Conservation (phyloP, 2,329 filamentous ascomycete genomes). For the Scortechinia acanthostroma region DNA sequence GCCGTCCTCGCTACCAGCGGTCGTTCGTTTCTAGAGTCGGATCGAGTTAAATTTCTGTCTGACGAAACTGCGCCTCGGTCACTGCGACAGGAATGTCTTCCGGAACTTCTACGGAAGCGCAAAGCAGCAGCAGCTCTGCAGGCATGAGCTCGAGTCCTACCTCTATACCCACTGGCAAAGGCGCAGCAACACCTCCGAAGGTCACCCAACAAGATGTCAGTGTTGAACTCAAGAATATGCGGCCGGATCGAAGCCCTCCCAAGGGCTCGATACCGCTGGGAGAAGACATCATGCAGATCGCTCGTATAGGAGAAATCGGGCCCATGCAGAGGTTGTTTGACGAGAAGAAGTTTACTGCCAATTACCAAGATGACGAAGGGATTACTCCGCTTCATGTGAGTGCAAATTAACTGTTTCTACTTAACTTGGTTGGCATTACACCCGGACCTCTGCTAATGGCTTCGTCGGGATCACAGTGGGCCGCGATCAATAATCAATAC, state of each 20-base stretch:
- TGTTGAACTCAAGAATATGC: constrained; percentile 27
- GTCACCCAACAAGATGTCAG: constrained; percentile 16
- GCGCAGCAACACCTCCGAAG: constrained; percentile 19
- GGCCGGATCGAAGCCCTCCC: constrained; percentile 5
- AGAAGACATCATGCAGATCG: constrained; percentile 91
- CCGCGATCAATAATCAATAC: constrained; percentile 97
- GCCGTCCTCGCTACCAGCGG: no score
- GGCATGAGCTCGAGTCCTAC: constrained; percentile 2
- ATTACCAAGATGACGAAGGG: constrained; percentile 80
- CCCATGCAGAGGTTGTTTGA: constrained; percentile 88
- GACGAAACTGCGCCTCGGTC: no score
- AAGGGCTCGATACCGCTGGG: constrained; percentile 22
- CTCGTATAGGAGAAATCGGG: constrained; percentile 76
- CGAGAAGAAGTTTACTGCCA: constrained; percentile 72
- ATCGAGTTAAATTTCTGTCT: no score
- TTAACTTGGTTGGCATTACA: no score
- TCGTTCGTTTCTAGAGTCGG: no score
- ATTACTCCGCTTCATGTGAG: constrained; percentile 91
- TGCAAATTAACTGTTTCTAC: constrained; percentile 11
- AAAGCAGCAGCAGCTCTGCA: neutral
- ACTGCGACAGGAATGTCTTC: no score
- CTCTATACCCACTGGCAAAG: constrained; percentile 6
- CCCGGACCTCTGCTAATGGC: neutral
- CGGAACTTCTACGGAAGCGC: no score
- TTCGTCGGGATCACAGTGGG: constrained; percentile 67